Conservation (phyloP, 345 rosid species). For the Noccaea bulbosa region DNA sequence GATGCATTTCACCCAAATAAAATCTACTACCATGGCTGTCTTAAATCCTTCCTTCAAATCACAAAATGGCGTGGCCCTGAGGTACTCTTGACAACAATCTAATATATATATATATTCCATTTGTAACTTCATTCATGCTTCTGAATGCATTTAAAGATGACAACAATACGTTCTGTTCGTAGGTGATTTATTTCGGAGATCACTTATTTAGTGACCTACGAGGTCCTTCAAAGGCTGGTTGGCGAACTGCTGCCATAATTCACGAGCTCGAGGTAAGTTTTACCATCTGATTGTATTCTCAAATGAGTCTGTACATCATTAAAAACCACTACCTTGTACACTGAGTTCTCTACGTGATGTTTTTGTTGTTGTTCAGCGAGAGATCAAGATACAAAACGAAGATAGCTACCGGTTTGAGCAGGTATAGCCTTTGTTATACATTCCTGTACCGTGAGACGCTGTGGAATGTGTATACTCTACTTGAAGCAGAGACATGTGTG, state of each 20-base stretch:
- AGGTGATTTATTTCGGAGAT: constrained; percentile 99
- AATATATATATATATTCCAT: background rate
- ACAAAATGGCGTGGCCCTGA: constrained; percentile 98
- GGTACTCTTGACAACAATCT: constrained; percentile 49
- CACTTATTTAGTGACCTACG: constrained; percentile 96
- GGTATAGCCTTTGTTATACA: constrained; percentile 46
- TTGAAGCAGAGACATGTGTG: background rate
- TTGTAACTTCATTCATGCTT: background rate
- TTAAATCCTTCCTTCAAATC: constrained; percentile 84
- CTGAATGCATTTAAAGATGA: constrained; percentile 2
- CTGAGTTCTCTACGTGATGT: constrained; percentile 23
- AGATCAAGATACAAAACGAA: constrained; percentile 73
- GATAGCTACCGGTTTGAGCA: constrained; percentile 88
- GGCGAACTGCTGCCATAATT: constrained; percentile 98
- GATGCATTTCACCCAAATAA: constrained; percentile 75
- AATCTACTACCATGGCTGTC: constrained; percentile 90
- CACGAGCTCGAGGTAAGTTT: constrained; percentile 84
- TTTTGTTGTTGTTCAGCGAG: constrained; percentile 67
- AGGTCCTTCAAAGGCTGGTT: constrained; percentile 96
- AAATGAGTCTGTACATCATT: background rate
- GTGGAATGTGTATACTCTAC: background rate
- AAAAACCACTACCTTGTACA: background rate
- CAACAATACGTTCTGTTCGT: constrained; percentile 11
- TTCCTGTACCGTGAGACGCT: background rate
- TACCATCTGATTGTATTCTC: constrained; percentile 1